phyloP scores from a whole-genome alignment of 768 basidiomycete genomes.

The Leccinum rimulosum region DNA sequence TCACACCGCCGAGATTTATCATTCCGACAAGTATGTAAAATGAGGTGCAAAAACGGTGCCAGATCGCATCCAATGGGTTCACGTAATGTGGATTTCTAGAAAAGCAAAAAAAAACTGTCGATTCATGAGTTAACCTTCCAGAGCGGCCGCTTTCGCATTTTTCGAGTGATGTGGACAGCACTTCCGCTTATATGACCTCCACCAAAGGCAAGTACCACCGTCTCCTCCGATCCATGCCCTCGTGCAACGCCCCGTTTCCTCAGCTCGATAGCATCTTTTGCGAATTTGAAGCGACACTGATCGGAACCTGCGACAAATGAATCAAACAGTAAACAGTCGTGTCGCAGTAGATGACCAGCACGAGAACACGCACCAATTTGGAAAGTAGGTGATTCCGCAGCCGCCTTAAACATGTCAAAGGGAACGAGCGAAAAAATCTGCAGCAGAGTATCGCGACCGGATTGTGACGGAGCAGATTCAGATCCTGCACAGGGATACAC shows the following conservation, averaged over 20 bases:
- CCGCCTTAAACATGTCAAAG: conserved; percentile 84
- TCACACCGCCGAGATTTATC: conserved; percentile 8
- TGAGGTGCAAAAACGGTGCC: conserved; percentile 16
- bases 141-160: conserved; percentile 79
- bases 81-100: conserved; percentile 29
- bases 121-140: conserved; percentile 78
- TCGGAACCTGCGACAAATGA: conserved; percentile 56
- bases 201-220: conserved; percentile 89
- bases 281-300: conserved; percentile 88
- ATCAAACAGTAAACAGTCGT: conserved; percentile 10
- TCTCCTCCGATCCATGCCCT: conserved; percentile 75
- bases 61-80: conserved; percentile 19
- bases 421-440: conserved; percentile 78
- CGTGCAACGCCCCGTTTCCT: conserved; percentile 77
- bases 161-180: conserved; percentile 84
- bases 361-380: conserved; percentile 59
- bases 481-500: conserved; percentile 42
- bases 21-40: conserved; percentile 23
- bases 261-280: conserved; percentile 83
- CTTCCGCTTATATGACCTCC: conserved; percentile 64
- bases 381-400: conserved; percentile 76
- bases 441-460: conserved; percentile 66
- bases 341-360: conserved; percentile 6
- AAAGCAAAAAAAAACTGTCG: conserved; percentile 19
- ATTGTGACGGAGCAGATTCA: conserved; percentile 36